Percentiles rank a stretch among this genome's conserved stretches.
These are phyloP conservation scores for Oryza glumipatula DNA, from an alignment of 176 grass and related monocot species.

Conservation along the genomic window DNA sequence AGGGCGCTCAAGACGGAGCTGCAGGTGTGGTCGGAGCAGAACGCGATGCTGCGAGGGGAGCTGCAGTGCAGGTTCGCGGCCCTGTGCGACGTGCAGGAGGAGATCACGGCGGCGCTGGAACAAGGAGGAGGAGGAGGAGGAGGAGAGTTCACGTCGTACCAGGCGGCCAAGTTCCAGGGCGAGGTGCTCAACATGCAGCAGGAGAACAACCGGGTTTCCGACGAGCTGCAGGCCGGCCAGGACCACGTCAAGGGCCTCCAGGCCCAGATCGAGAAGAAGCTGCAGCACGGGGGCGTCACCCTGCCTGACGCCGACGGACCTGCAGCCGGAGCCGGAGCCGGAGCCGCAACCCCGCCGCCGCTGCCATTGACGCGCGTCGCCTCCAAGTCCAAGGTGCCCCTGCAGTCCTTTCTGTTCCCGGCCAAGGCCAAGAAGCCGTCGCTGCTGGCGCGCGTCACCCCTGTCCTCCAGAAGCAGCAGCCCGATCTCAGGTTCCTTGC, in stretches of 20 bases:
- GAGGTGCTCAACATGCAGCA: slow-evolving; percentile 94
- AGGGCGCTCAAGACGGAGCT: slow-evolving; percentile 82
- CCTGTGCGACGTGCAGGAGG: slow-evolving; percentile 73
- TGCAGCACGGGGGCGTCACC: slow-evolving; percentile 45
- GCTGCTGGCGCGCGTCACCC: slow-evolving; percentile 53
- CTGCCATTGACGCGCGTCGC: neutral
- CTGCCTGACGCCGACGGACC: neutral
- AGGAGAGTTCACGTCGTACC: slow-evolving; percentile 61
- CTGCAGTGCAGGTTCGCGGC: slow-evolving; percentile 67
- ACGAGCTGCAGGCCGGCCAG: slow-evolving; percentile 70
- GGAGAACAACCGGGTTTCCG: slow-evolving; percentile 79
- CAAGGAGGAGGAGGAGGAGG: neutral
- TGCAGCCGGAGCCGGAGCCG: too few species aligned
- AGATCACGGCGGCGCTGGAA: slow-evolving; percentile 57
- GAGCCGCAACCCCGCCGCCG: neutral
- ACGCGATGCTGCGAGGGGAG: slow-evolving; percentile 64
- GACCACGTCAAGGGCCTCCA: slow-evolving; percentile 79
- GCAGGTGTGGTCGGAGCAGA: slow-evolving; percentile 95
- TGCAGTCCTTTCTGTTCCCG: slow-evolving; percentile 66
- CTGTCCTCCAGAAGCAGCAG: slow-evolving; percentile 57
- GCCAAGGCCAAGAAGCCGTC: slow-evolving; percentile 67
- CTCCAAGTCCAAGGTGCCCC: slow-evolving; percentile 52
- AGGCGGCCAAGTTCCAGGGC: slow-evolving; percentile 87
- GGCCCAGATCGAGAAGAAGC: slow-evolving; percentile 66
- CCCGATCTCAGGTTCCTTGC: slow-evolving; percentile 37